Conservation (phyloP, 2,329 filamentous ascomycete genomes). For the Neopestalotiopsis sp. region DNA sequence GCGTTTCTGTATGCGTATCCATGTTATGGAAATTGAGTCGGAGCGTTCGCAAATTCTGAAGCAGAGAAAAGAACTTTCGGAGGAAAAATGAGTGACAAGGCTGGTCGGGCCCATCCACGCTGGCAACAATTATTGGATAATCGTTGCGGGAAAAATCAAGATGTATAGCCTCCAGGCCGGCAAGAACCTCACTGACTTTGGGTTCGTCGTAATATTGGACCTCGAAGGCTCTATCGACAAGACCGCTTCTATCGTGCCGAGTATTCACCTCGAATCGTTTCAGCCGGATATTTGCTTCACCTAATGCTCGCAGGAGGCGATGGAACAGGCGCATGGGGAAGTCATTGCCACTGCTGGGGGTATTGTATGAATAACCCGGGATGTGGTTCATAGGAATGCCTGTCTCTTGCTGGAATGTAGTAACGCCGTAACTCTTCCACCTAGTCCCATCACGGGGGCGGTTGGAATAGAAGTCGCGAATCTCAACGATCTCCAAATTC, state of each 20-base stretch:
- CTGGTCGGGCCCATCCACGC: not conserved
- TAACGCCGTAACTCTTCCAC: slow-evolving; percentile 63
- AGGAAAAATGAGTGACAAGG: slow-evolving; percentile 6
- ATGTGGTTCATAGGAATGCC: slow-evolving; percentile 28
- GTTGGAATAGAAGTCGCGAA: slow-evolving; percentile 62
- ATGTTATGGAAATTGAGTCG: slow-evolving; percentile 53
- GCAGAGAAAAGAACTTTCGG: slow-evolving; percentile 44
- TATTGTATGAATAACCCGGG: not conserved
- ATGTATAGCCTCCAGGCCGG: slow-evolving; percentile 51
- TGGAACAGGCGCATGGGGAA: slow-evolving; percentile 45
- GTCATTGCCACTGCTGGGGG: slow-evolving; percentile 9
- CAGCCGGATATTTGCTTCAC: slow-evolving; percentile 42
- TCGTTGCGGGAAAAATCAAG: slow-evolving; percentile 37
- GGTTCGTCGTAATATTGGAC: slow-evolving; percentile 46
- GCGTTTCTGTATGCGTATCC: slow-evolving; percentile 16
- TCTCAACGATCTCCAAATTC: slow-evolving; percentile 60
- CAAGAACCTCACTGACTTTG: slow-evolving; percentile 46
- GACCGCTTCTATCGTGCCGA: slow-evolving; percentile 28
- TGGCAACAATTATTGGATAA: not conserved
- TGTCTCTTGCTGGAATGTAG: slow-evolving; percentile 43
- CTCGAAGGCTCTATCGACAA: slow-evolving; percentile 52
- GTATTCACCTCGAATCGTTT: slow-evolving; percentile 55
- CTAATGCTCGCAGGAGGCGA: slow-evolving; percentile 48
- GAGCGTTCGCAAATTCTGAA: slow-evolving; percentile 54
- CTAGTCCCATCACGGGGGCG: slow-evolving; percentile 53